These are phyloP conservation scores for Aspergillus bombycis DNA, from an alignment of 2,329 filamentous ascomycete species.

Conservation along the genomic window DNA sequence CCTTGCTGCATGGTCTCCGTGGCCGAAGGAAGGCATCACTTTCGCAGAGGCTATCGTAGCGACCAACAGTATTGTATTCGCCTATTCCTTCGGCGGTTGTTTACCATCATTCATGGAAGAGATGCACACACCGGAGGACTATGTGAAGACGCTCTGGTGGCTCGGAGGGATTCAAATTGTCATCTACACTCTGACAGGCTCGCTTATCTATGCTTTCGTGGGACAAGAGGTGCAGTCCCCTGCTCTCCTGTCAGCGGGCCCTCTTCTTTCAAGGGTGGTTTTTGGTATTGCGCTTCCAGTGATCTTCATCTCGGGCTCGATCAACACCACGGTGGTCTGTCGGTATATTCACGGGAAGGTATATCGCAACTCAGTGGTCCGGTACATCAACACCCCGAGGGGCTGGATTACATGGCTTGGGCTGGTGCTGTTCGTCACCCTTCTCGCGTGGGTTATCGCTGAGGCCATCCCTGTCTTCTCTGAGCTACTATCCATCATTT, in stretches of 20 bases:
- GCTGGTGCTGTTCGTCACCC: constrained; percentile 18
- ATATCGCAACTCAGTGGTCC: constrained; percentile 18
- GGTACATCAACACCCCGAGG: constrained; percentile 20
- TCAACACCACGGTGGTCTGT: constrained; percentile 25
- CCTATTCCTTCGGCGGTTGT: constrained; percentile 43
- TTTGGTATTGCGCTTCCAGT: constrained; percentile 13
- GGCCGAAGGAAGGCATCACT: constrained; percentile 22
- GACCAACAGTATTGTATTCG: constrained; percentile 33
- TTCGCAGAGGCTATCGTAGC: constrained; percentile 31
- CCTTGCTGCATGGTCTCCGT: constrained; percentile 16
- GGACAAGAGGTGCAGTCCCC: constrained; percentile 31
- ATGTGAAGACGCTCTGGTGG: constrained; percentile 11
- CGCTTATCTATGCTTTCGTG: constrained; percentile 32
- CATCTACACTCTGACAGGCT: constrained; percentile 13
- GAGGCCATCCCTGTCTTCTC: constrained; percentile 22
- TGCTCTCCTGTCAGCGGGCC: constrained; percentile 30
- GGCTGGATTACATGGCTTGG: constrained; percentile 25
- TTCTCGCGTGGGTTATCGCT: constrained; percentile 23
- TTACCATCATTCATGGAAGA: constrained; percentile 15
- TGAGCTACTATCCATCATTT: background rate
- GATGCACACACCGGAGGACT: constrained; percentile 7
- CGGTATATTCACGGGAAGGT: constrained; percentile 25
- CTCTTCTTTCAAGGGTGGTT: constrained; percentile 12
- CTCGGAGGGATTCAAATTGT: constrained; percentile 12
- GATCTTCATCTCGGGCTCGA: constrained; percentile 25